Evolutionary conservation across 2,329 filamentous ascomycete genomes (phyloP).

Genomic region (Alternaria metachromatica): DNA sequence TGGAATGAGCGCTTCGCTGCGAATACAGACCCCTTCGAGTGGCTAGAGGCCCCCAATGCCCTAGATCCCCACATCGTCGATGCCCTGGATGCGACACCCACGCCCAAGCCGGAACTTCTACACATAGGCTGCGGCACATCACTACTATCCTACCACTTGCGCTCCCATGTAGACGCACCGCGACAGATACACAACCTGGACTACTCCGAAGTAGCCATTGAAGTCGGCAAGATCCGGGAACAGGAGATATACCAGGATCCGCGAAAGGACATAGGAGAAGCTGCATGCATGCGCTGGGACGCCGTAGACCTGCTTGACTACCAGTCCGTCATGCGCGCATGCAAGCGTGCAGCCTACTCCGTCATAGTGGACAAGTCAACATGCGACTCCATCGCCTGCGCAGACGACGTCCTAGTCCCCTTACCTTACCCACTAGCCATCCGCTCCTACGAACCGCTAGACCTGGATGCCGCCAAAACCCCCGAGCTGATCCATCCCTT

Average conservation of each 20-base stretch:
- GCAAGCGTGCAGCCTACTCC: slow-evolving; percentile 35
- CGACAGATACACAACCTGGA: slow-evolving; percentile 48
- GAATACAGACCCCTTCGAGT: slow-evolving; percentile 47
- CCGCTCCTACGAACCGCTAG: not conserved
- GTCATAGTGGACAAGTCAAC: slow-evolving; percentile 49
- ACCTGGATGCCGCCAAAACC: slow-evolving; percentile 9
- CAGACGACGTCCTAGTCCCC: slow-evolving; percentile 38
- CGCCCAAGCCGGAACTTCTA: slow-evolving; percentile 34
- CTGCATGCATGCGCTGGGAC: slow-evolving; percentile 39
- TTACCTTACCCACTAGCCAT: slow-evolving; percentile 39
- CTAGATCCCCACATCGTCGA: slow-evolving; percentile 39
- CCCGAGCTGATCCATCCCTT: slow-evolving; percentile 44
- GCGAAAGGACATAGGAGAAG: not conserved
- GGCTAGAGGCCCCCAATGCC: slow-evolving; percentile 42
- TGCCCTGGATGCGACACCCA: slow-evolving; percentile 21
- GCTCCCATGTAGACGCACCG: slow-evolving; percentile 37
- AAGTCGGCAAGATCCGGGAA: slow-evolving; percentile 41
- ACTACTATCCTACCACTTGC: slow-evolving; percentile 45
- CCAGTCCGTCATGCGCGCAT: slow-evolving; percentile 34
- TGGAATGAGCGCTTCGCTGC: slow-evolving; percentile 48
- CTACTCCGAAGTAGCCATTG: slow-evolving; percentile 46
- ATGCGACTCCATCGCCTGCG: slow-evolving; percentile 48
- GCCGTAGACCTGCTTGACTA: slow-evolving; percentile 45
- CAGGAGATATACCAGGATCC: slow-evolving; percentile 23
- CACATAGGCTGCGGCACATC: slow-evolving; percentile 52